Evolutionary conservation across 192 early-diverging fungal species (phyloP), one percentile per base, ranked within the genome.

Genomic region (Backusella morwellensis): DNA sequence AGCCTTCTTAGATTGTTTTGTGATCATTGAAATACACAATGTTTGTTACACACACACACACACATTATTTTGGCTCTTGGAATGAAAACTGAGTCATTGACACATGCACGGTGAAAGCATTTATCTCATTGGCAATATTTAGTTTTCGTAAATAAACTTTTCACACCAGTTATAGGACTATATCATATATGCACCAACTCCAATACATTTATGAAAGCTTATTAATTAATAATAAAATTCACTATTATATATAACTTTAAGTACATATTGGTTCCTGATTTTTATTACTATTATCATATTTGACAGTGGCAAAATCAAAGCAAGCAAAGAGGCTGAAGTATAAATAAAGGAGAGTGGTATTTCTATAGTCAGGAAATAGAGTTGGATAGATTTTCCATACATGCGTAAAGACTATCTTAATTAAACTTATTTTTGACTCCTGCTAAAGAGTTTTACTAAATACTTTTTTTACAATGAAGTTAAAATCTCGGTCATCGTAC

Each of bases 231-330:
- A 44, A 15, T 15, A 44, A 14, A 17, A 44, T 14, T 44, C 42
- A 44, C 12, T 56, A 1, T 21, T 56, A 56, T 56, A 9, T 56
- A 8, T 56, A 56, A 26, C n/a, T 56, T 6, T 6, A 44, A 19
- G 47, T 19, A 50, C 3, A 26, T 7, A 59, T 26, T 59, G 54
- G 54, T 23, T 29, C 54, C 54, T 59, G 8, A 26, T 59, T 59
- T 12, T 23, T 50, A 50, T 50, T 50, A 50, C 11, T 59, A 9
- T 38, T 38, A 9, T 9, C 36, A 59, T 59, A 59, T 23, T 23
- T 59, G 54, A 59, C 54, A 59, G 54, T 59, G 54, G 54, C 54
- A 59, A 59, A 59, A 59, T n/a, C 15, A 50, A 59, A 54, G n/a
- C n/a, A 21, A 26, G 12, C 2, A 59, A 59, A 26, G 9, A 59